These are phyloP conservation scores for Cordyceps cicadae DNA, from an alignment of 2,329 filamentous ascomycete genomes.

Conservation along the genomic window DNA sequence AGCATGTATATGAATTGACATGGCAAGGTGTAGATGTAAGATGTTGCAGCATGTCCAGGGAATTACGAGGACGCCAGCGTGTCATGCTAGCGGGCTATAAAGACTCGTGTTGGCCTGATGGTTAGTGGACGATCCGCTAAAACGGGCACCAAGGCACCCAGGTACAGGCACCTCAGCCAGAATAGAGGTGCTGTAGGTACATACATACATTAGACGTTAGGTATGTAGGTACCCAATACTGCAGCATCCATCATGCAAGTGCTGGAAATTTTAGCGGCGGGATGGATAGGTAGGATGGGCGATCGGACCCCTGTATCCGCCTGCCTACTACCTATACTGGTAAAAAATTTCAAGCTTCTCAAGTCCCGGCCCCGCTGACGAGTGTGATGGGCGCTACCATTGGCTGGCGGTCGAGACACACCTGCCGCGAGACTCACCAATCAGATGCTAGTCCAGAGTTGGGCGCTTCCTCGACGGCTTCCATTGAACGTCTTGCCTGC, in stretches of 20 bases:
- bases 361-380: neutral
- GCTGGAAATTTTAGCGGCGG: slow-evolving; percentile 8
- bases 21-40: neutral
- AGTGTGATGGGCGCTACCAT: slow-evolving; percentile 7
- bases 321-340: no score
- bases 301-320: slow-evolving; percentile 10
- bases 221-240: no score
- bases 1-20: neutral
- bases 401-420: slow-evolving; percentile 1
- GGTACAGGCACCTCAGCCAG: no score
- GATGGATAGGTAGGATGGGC: neutral
- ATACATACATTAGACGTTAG: no score
- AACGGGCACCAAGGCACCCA: no score
- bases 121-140: slow-evolving; percentile 2
- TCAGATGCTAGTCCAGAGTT: neutral
- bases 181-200: no score
- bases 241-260: neutral
- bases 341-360: neutral
- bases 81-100: neutral
- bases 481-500: slow-evolving; percentile 9
- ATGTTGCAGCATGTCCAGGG: neutral
- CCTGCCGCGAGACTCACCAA: slow-evolving; percentile 3
- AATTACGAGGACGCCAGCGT: neutral
- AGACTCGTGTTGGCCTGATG: neutral
- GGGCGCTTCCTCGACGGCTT: slow-evolving; percentile 15